Percentiles rank a stretch among this genome's conserved stretches.
Evolutionary conservation across 495 filamentous ascomycete genomes (phyloP).

Genomic region (Baudoinia panamericana): DNA sequence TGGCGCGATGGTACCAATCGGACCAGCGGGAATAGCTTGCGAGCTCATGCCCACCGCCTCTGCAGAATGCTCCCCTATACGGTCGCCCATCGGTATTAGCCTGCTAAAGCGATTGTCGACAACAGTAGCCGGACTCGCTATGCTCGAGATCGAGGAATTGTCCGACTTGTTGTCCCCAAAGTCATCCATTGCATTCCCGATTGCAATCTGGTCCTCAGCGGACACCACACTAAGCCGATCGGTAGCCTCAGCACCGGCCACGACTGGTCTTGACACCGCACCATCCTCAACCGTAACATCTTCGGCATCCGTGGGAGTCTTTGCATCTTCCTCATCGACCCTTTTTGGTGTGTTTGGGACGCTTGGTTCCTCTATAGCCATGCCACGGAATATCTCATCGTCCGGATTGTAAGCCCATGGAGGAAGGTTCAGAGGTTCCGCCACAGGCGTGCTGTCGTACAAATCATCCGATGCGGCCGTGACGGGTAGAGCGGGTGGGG

Average conservation of each 20-base stretch:
- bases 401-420: too few species aligned
- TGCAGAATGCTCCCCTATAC: too few species aligned
- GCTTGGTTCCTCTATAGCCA: too few species aligned
- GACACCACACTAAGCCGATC: constrained; percentile 6
- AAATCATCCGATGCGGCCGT: background rate
- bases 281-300: too few species aligned
- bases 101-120: background rate
- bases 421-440: too few species aligned
- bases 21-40: background rate
- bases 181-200: background rate
- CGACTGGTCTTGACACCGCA: too few species aligned
- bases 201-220: constrained; percentile 1
- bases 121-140: constrained; percentile 7
- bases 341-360: too few species aligned
- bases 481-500: background rate
- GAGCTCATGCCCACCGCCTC: too few species aligned
- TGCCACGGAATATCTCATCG: too few species aligned
- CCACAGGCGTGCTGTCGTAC: background rate
- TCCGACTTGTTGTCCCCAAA: background rate
- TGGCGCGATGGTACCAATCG: background rate
- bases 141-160: constrained; percentile 15
- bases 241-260: background rate
- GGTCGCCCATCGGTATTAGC: too few species aligned
- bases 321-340: too few species aligned
- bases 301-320: too few species aligned